Percentiles rank a stretch among this genome's conserved stretches.
These are phyloP conservation scores for Trichoderma arundinaceum DNA, from an alignment of 2,329 filamentous ascomycete genomes.

Conservation along the genomic window DNA sequence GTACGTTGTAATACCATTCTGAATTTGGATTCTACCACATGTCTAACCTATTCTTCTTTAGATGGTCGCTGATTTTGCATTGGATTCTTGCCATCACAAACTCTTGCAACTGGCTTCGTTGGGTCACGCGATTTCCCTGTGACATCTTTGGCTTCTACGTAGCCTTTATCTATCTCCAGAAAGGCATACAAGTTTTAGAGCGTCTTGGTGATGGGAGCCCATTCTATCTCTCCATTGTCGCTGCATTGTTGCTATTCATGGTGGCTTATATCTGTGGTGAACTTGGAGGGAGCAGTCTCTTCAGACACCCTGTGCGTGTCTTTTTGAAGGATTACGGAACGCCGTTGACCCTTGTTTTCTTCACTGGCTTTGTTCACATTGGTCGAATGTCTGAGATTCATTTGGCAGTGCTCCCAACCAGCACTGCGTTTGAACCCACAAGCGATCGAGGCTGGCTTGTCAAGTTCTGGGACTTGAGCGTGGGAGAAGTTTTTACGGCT, in stretches of 20 bases:
- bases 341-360: conserved; percentile 81
- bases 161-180: conserved; percentile 88
- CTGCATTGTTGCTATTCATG: conserved; percentile 78
- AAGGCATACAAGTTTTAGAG: conserved; percentile 84
- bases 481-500: conserved; percentile 78
- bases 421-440: conserved; percentile 79
- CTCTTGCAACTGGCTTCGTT: conserved; percentile 84
- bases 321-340: conserved; percentile 92
- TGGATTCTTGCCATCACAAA: conserved; percentile 85
- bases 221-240: conserved; percentile 79
- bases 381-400: conserved; percentile 77
- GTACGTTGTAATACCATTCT: conserved; percentile 47
- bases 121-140: conserved; percentile 89
- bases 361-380: conserved; percentile 86
- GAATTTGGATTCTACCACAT: neutral
- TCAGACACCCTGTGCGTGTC: conserved; percentile 75
- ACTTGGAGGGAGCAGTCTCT: conserved; percentile 72
- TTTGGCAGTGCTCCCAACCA: conserved; percentile 75
- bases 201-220: conserved; percentile 70
- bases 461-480: conserved; percentile 77
- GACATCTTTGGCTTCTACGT: conserved; percentile 96
- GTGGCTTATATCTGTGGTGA: conserved; percentile 76
- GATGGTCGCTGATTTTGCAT: conserved; percentile 84
- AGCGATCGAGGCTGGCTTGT: conserved; percentile 76
- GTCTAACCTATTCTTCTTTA: conserved; percentile 40